Base-by-base conservation (phyloP, 2,329 filamentous ascomycete species). In the Pseudogymnoascus sp. region DNA sequence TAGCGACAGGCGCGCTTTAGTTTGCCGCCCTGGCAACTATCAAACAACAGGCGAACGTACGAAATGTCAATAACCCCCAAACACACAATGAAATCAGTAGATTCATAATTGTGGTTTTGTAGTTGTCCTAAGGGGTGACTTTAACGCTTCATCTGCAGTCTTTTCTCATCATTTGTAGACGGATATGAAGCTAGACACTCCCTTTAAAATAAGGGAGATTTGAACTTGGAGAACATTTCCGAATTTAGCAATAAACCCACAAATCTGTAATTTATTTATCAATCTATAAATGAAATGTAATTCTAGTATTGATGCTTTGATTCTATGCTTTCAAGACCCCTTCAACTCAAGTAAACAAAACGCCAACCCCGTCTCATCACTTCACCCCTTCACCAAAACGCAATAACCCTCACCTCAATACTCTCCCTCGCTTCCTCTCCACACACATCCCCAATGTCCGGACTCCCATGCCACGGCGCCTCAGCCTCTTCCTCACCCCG, bases 351-450 rank as follows among this genome's bases (percentile, higher is more conserved):
- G 42, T 47, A 29, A 57, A 34, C 8, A 16, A 57, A 18, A 11
- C 26, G 3, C 4, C 51, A 34, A 11, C 26, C 1, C 4, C 51
- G 21, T 34, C 29, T 7, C 47, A 29, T 34, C 14, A 31, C 26
- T 18, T 14, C 10, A 4, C n/a, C 4, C 8, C 8, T 31, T 62
- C 37, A 62, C 60, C 60, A 62, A 34, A 62, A 62, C 5, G 60
- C 60, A 54, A 62, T n/a, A 51, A 62, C 45, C 23, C 60, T 42
- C 39, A 62, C 39, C n/a, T 62, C 60, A 21, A 62, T 54, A 36
- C 60, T 62, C 23, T 62, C 60, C 31, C 60, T 26, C 37, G n/a
- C 34, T 5, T 54, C 34, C 29, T 31, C 60, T 6, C 60, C 60
- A 18, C 31, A 42, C 12, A 29, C 23, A 4, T 42, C 31, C 8